Evolutionary conservation across 306 rosid species (phyloP), one percentile per base, ranked within the genome.

Genomic region (Elaeagnus macrophylla): DNA sequence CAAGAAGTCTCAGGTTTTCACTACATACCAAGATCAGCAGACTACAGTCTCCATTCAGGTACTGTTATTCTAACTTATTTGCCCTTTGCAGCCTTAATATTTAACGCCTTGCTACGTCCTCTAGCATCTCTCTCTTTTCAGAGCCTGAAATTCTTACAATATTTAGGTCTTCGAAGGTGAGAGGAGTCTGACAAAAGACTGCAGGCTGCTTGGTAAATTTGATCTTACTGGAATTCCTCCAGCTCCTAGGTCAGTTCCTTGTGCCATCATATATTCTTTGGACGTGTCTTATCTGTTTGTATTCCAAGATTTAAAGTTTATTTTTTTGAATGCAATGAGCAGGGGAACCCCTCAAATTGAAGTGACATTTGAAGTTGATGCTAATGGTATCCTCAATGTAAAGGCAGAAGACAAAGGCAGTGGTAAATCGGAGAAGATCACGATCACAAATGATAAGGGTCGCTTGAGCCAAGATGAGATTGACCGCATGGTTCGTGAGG

Each of bases 341-440:
- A 93, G 99, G 74, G 99, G 99, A 48, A 87, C 99, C 63, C 96
- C 96, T 62, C 99, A 93, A 79, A 93, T 93, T 51, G 99, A 93
- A 75, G 99, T 93, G 58, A 93, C 99, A 37, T 93, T 93, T 35
- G 99, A 93, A 83, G 96, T 93, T 1, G 99, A 93, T 62, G 99
- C 99, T 20, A 93, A 93, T 9, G 99, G 99, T 40, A 93, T 93
- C 81, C 59, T 93, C 18, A 93, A 87, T 50, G 99, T 93, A 0
- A 93, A 75, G 74, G 99, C 99, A 13, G 99, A 93, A 66, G 99
- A 93, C 80, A 93, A 93, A 70, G 99, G 99, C 67, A 87, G 96
- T 5, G 99, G 99, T 6, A 93, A 93, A 56, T 77, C 99, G 1
- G 99, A 93, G 75, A 93, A 93, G 94, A 93, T 93, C 56, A 93